Conservation (phyloP, 1,139 yeast genomes). For the Trichomonascaceae sp. region DNA sequence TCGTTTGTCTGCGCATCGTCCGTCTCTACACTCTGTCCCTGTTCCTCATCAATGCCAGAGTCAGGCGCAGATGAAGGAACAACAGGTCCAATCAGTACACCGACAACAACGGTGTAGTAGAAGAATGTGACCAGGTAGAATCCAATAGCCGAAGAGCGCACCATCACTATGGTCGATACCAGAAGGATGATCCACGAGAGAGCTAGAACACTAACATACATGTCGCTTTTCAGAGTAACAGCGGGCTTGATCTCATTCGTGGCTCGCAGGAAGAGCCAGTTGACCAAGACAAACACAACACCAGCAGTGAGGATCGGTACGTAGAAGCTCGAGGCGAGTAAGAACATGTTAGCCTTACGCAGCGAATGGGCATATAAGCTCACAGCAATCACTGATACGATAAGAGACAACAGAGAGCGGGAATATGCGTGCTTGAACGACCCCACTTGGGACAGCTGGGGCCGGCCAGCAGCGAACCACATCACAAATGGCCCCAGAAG, state of each 20-base stretch:
- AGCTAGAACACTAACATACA: conserved; percentile 44
- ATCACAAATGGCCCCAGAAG: conserved; percentile 42
- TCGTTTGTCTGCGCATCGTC: conserved; percentile 9
- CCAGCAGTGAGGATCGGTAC: conserved; percentile 36
- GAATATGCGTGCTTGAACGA: conserved; percentile 30
- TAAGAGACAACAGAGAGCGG: conserved; percentile 46
- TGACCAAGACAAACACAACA: conserved; percentile 37
- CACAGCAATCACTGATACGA: conserved; percentile 31
- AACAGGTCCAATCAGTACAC: conserved; percentile 43
- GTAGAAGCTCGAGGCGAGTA: conserved; percentile 44
- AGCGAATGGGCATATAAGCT: conserved; percentile 28
- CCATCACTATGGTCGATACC: conserved; percentile 34
- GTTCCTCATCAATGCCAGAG: conserved; percentile 3
- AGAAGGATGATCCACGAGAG: conserved; percentile 45
- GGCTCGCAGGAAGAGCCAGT: conserved; percentile 43
- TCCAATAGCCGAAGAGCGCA: conserved; percentile 44
- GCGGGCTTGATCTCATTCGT: conserved; percentile 41
- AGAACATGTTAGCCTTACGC: conserved; percentile 35
- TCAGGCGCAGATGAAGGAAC: conserved; percentile 21
- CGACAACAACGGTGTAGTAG: conserved; percentile 38
- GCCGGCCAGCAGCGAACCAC: neutral
- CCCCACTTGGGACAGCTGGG: conserved; percentile 30
- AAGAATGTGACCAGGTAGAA: conserved; percentile 41
- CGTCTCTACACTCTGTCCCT: neutral
- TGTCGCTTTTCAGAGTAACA: conserved; percentile 60